phyloP scores from a whole-genome alignment of 768 basidiomycete species.

The Daedaleopsis sinensis region DNA sequence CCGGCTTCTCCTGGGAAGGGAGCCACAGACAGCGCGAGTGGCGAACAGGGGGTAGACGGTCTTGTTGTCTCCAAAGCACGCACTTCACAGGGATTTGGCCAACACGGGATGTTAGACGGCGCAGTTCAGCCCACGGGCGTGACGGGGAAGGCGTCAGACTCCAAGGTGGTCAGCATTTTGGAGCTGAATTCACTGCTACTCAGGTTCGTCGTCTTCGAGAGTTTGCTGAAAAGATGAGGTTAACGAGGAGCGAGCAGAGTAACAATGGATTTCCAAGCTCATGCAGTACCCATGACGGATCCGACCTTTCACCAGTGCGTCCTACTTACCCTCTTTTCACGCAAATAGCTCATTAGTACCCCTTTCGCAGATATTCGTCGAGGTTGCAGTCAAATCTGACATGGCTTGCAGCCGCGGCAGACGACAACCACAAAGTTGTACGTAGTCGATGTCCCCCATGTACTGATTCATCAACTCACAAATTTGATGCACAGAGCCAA shows the following conservation, averaged over 20 bases:
- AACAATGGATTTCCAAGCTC: constrained; percentile 61
- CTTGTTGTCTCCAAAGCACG: not conserved
- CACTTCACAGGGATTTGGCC: not conserved
- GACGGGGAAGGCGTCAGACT: constrained; percentile 28
- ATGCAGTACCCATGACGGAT: constrained; percentile 50
- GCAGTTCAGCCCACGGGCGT: not conserved
- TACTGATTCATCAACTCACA: constrained; percentile 12
- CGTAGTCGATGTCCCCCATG: constrained; percentile 6
- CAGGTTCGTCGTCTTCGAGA: constrained; percentile 48
- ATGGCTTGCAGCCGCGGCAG: constrained; percentile 72
- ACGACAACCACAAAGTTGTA: constrained; percentile 54
- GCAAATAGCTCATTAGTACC: not conserved
- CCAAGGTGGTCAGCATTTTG: constrained; percentile 63
- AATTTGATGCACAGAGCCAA: constrained; percentile 20
- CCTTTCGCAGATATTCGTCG: constrained; percentile 49
- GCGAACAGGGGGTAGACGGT: not conserved
- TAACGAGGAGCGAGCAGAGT: constrained; percentile 42
- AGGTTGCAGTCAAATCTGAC: constrained; percentile 73
- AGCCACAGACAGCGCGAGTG: not conserved
- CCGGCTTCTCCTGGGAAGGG: not conserved
- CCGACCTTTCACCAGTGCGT: constrained; percentile 60
- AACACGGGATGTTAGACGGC: constrained; percentile 1
- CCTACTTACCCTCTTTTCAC: constrained; percentile 9
- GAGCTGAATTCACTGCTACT: constrained; percentile 72
- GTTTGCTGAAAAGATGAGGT: no score